phyloP scores from a whole-genome alignment of 345 rosid species.

The Salix arbutifolia region DNA sequence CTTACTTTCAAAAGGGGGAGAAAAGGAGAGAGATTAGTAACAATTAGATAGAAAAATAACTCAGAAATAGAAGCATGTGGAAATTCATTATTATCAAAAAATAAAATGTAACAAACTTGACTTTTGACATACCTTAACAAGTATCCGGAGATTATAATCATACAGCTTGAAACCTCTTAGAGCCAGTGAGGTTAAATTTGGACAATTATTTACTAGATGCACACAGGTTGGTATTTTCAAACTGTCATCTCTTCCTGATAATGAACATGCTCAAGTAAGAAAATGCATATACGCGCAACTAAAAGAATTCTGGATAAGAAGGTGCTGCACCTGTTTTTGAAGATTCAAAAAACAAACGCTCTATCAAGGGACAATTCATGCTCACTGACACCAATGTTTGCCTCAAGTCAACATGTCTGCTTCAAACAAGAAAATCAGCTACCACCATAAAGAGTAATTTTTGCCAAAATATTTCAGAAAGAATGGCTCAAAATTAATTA shows the following conservation, averaged over 20 bases:
- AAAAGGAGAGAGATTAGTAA: too few species aligned
- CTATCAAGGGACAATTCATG: conserved; percentile 56
- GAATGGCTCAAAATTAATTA: not conserved
- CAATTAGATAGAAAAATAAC: not conserved
- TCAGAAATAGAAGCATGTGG: not conserved
- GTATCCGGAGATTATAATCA: conserved; percentile 51
- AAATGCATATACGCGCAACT: conserved; percentile 3
- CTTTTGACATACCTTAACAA: conserved; percentile 52
- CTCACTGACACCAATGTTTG: conserved; percentile 59
- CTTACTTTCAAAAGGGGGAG: not conserved
- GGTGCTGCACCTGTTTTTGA: conserved; percentile 50
- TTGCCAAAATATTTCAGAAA: not conserved
- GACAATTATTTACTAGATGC: conserved; percentile 68
- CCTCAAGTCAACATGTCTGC: conserved; percentile 62
- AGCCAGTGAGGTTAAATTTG: conserved; percentile 62
- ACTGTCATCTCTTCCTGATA: conserved; percentile 65
- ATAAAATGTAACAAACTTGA: not conserved
- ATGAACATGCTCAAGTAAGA: conserved; percentile 21
- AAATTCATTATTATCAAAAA: not conserved
- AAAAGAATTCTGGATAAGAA: conserved; percentile 17
- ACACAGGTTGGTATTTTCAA: conserved; percentile 54
- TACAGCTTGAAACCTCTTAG: conserved; percentile 81
- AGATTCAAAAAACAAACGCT: conserved; percentile 68
- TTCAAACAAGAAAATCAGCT: conserved; percentile 7
- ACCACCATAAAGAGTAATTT: not conserved